These are phyloP conservation scores for Aspergillus glaucus DNA, from an alignment of 2,329 filamentous ascomycete genomes.

Conservation along the genomic window DNA sequence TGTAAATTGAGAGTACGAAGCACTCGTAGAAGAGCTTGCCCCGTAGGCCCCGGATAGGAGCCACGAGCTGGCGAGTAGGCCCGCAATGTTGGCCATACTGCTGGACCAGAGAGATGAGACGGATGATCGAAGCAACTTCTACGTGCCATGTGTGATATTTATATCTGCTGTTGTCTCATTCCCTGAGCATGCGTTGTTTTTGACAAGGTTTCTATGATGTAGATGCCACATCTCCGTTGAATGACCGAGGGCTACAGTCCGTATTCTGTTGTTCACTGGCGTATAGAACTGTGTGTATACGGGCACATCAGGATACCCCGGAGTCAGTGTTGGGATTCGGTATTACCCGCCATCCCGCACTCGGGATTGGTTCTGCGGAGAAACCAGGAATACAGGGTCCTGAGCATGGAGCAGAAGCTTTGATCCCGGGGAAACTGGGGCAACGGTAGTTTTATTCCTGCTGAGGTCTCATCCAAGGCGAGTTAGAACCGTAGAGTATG, in stretches of 20 bases:
- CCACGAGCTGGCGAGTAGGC: slow-evolving; percentile 17
- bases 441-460: no score
- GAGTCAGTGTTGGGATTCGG: no score
- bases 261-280: no score
- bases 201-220: neutral
- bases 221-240: slow-evolving; percentile 11
- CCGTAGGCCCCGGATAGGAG: slow-evolving; percentile 21
- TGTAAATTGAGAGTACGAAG: slow-evolving; percentile 36
- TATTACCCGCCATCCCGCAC: no score
- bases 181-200: neutral
- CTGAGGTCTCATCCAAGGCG: no score
- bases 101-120: neutral
- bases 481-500: no score
- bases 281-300: neutral
- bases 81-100: slow-evolving; percentile 19
- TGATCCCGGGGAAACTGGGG: no score
- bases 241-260: slow-evolving; percentile 9
- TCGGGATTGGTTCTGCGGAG: no score
- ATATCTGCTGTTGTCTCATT: neutral
- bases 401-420: no score
- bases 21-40: slow-evolving; percentile 14
- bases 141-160: neutral
- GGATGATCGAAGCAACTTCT: neutral
- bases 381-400: no score
- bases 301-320: neutral